phyloP scores from a whole-genome alignment of 768 basidiomycete genomes.

The Tricholomella constricta region DNA sequence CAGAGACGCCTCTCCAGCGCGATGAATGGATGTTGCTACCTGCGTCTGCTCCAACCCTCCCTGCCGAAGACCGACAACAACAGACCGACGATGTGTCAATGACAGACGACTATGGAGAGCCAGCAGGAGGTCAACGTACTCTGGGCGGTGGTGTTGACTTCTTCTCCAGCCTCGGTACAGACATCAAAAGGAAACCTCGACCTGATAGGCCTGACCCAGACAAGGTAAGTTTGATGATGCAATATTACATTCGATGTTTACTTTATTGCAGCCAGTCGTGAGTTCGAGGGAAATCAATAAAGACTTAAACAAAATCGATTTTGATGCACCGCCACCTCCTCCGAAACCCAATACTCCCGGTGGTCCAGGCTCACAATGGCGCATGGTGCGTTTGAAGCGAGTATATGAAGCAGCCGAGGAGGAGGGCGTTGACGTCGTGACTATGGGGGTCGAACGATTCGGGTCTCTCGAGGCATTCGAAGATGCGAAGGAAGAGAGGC shows the following conservation, averaged over 20 bases:
- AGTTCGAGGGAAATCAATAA: conserved; percentile 66
- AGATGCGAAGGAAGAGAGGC: conserved; percentile 85
- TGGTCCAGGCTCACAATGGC: conserved; percentile 93
- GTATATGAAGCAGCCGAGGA: conserved; percentile 92
- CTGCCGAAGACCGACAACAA: conserved; percentile 23
- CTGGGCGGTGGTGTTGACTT: conserved; percentile 74
- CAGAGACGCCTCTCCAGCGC: conserved; percentile 58
- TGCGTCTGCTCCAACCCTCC: conserved; percentile 30
- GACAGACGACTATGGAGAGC: conserved; percentile 68
- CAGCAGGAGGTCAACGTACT: conserved; percentile 44
- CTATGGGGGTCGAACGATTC: conserved; percentile 88
- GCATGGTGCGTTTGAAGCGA: conserved; percentile 93
- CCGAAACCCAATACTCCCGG: conserved; percentile 68
- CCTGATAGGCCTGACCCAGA: conserved; percentile 67
- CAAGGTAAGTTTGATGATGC: conserved; percentile 48
- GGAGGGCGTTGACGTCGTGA: conserved; percentile 68
- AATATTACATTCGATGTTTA: not conserved
- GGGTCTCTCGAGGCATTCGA: conserved; percentile 83
- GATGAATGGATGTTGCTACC: conserved; percentile 91
- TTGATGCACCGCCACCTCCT: conserved; percentile 41
- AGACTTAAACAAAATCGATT: conserved; percentile 50
- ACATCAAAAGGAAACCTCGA: conserved; percentile 60
- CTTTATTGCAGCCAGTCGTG: conserved; percentile 51
- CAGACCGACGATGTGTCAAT: conserved; percentile 48
- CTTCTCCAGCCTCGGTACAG: conserved; percentile 85